Conservation (phyloP, 129 eudicot species). For the Tagetes patula region DNA sequence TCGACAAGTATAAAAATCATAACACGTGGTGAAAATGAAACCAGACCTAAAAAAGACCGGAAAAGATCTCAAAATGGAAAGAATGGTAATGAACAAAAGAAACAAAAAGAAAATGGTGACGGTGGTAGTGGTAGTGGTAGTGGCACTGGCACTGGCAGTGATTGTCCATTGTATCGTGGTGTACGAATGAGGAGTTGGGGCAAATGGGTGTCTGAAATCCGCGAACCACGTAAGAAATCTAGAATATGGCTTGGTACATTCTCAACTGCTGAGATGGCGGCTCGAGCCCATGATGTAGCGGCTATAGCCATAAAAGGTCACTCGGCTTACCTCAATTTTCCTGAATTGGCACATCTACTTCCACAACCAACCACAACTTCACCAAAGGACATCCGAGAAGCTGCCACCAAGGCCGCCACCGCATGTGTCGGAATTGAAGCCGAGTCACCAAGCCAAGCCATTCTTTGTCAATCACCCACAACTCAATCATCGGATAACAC, state of each 20-base stretch:
- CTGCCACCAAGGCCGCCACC: constrained; percentile 63
- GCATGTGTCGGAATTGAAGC: constrained; percentile 4
- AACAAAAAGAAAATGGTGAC: constrained; percentile 12
- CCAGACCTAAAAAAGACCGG: constrained; percentile 14
- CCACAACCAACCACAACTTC: constrained; percentile 63
- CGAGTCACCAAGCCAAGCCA: constrained; percentile 35
- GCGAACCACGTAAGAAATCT: constrained; percentile 77
- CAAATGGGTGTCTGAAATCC: constrained; percentile 79
- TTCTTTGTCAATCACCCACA: constrained; percentile 45
- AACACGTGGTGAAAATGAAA: constrained; percentile 1
- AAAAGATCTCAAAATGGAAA: constrained; percentile 33
- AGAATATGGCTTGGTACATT: constrained; percentile 86
- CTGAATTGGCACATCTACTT: constrained; percentile 49
- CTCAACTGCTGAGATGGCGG: constrained; percentile 78
- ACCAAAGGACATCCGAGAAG: constrained; percentile 72
- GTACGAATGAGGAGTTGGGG: constrained; percentile 75
- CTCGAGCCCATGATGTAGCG: constrained; percentile 84
- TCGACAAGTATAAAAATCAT: constrained; percentile 18
- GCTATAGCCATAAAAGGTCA: constrained; percentile 73
- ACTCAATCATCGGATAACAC: constrained; percentile 32
- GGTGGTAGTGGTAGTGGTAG: not conserved
- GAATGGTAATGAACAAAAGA: constrained; percentile 38
- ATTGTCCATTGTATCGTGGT: constrained; percentile 45
- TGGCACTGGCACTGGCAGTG: constrained; percentile 16
- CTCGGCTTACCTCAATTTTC: constrained; percentile 65